Evolutionary conservation across 495 filamentous ascomycete species (phyloP), one percentile per base, ranked within the genome.

Genomic region (Corynascus novoguineensis): DNA sequence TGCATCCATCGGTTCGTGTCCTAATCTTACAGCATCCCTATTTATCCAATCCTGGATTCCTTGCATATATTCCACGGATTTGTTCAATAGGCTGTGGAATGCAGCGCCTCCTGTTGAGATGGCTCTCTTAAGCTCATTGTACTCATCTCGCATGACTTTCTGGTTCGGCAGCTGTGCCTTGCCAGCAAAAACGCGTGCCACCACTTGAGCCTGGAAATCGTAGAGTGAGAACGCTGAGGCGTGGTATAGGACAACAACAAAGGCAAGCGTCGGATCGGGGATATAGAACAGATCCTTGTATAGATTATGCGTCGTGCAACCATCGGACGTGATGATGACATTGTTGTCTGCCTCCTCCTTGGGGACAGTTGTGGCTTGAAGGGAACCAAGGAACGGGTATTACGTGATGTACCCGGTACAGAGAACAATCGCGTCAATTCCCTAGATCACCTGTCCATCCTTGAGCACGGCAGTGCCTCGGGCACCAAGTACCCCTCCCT

Each of bases 211-310:
- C 58, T 87, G 84, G 62, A 83, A 83, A 57, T 86, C 84, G 50
- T 84, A 85, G 8, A 85, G 69, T 0, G 82, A 78, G 58, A 86
- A 87, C 0, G 83, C 83, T 0, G 81, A 81, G 0, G 78, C 79
- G 47, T 83, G 78, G 62, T 81, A 82, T 0, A 83, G 78, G 0
- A 84, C 73, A 0, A 83, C 83, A 15, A 87, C 68, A 60, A 87
- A 85, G 0, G 74, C 75, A n/a, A 87, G 63, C 0, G 81, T 78
- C 0, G 84, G 82, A 51, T 86, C 81, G 0, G 78, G 75, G 41
- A 86, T 86, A 60, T 84, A 87, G 63, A 38, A 86, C 2, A 86
- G 79, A 56, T 87, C 83, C 42, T 80, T 79, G 68, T 86, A 79
- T 9, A 87, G 60, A 59, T 89, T 87, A 62, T 86, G 83, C n/a